Base-by-base conservation (phyloP, 2,329 filamentous ascomycete species). In the Nigrospora sphaerica region DNA sequence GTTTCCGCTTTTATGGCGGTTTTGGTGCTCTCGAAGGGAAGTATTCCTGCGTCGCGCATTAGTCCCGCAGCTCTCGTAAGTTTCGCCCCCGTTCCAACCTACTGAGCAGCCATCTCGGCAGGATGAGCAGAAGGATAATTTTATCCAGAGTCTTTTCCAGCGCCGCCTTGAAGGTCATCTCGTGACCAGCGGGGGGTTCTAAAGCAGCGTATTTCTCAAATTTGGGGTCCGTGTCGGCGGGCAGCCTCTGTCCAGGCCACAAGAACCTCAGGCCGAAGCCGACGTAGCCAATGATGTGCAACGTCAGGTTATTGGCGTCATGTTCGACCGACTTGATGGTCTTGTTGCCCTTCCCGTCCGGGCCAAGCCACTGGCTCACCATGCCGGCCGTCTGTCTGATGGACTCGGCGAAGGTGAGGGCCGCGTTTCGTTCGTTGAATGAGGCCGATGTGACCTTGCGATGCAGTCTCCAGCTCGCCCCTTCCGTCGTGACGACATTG, bases 371-470 rank as follows among this genome's bases (percentile, higher is more conserved):
- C 41, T 72, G 70, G 33, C 65, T 61, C 31, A 86, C 57, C 76
- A 88, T 76, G 12, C 75, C 73, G 50, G 76, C 67, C 0, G 84
- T 77, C 66, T 91, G 86, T 47, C 71, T 53, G 18, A 85, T 68
- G 1, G 77, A 73, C 59, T 87, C 82, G 10, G 66, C 67, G 63
- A 83, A 88, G 2, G 86, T 81, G 23, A 86, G 62, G 13, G 74
- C 71, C 46, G 87, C 83, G 62, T 88, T 91, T 65, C 77, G 81
- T 67, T 92, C 87, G 47, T 84, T 88, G 63, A 92, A 91, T 4
- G 80, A 80, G 1, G 85, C 80, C 28, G 82, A 78, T 1, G 81
- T 85, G 38, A 83, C 75, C 64, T 86, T 88, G 50, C 86, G 78
- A 61, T 92, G 86, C 64, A 78, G 74, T 32, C 81, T 81, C 87